A percentile compares a stretch with the other conserved stretches of the same genome.
phyloP scores from a whole-genome alignment of 768 basidiomycete genomes.

The Auricularia sp. region DNA sequence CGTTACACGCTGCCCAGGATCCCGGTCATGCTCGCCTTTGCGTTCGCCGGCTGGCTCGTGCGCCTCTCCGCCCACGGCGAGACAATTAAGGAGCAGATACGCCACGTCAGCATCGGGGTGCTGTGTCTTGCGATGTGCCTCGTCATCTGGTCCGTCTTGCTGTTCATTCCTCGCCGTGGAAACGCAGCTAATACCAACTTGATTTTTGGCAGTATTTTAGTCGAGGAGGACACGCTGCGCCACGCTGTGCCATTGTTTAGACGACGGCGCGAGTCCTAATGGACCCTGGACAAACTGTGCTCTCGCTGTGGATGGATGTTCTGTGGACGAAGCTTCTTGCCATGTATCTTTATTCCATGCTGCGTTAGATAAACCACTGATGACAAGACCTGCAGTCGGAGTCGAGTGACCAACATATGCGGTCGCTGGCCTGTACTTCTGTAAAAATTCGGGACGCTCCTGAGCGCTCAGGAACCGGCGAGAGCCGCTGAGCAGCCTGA shows the following conservation, averaged over 20 bases:
- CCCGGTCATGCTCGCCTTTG: constrained; percentile 3
- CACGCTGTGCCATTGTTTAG: background rate
- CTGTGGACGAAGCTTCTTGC: too few species aligned
- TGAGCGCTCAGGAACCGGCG: too few species aligned
- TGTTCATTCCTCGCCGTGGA: background rate
- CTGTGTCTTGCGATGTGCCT: constrained; percentile 3
- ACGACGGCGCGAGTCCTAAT: background rate
- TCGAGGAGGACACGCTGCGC: background rate
- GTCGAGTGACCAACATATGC: too few species aligned
- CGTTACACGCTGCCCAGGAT: constrained; percentile 8
- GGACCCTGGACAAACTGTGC: too few species aligned
- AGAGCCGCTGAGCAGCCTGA: too few species aligned
- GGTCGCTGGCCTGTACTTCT: too few species aligned
- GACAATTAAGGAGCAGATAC: constrained; percentile 1
- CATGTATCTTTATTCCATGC: too few species aligned
- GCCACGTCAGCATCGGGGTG: constrained; percentile 4
- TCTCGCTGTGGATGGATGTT: too few species aligned
- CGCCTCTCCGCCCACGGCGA: background rate
- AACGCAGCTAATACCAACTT: too few species aligned
- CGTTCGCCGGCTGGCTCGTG: background rate
- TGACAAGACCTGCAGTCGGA: too few species aligned
- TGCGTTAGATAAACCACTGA: too few species aligned
- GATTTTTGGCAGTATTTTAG: background rate
- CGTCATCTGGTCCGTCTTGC: constrained; percentile 3
- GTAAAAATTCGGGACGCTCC: too few species aligned